Evolutionary conservation across 805 yeast species (phyloP), one percentile per base, ranked within the genome.

Genomic region (Candida railenensis): DNA sequence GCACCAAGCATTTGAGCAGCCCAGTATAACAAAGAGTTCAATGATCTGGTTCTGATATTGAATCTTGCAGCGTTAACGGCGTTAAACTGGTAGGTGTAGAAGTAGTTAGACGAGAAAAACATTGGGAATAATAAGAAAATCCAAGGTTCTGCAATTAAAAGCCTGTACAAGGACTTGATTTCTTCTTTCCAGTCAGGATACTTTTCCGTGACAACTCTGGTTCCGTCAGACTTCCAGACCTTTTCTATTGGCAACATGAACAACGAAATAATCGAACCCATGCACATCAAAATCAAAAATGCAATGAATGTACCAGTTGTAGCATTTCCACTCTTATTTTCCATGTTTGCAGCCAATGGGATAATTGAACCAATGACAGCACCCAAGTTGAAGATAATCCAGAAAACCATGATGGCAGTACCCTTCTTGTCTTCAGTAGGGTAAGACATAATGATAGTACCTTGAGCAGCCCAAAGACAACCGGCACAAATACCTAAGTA

Each of bases 81-180:
- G 59, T 80, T 80, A 56, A 78, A 81, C 63, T 82, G 85, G 62
- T 82, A 82, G 40, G 85, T 78, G 69, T 80, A 80, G 67, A 80
- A 82, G 82, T 82, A 82, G 67, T 82, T 82, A 33, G 86, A 78
- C 22, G 83, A 73, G 53, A 78, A 76, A 59, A 81, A 82, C 78
- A 80, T 73, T 38, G 87, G 87, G 71, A 82, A 76, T 59, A 80
- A 55, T 21, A 76, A 59, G 41, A 74, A 56, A 43, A 81, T 75
- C 58, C 63, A 67, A 41, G 78, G 78, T 53, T 75, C 76, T 20
- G 50, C 51, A 45, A 54, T 57, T 50, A 77, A 65, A 42, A 71
- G 61, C 37, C 56, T 55, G 50, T 58, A 59, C 54, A 80, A 66
- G 39, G 69, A 78, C 14, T 53, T 48, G 38, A 80, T 44, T 55